These are phyloP conservation scores for Chaetomium olivaceum DNA, from an alignment of 2,329 filamentous ascomycete genomes.

Conservation along the genomic window DNA sequence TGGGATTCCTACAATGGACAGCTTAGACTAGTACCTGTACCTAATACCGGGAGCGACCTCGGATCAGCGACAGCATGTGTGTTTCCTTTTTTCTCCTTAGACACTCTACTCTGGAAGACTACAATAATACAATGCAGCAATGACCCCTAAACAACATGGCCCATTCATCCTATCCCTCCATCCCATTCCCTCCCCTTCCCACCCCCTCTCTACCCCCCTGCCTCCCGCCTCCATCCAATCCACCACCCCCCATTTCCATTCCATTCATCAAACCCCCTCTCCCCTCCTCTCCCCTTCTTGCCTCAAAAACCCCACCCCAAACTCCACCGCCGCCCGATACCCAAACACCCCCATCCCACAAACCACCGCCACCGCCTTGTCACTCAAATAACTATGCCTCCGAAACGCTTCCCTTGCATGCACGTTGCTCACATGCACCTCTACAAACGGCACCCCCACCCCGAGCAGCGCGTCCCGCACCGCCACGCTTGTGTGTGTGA, in stretches of 20 bases:
- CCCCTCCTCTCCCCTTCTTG: conserved; percentile 33
- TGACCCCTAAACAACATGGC: too few relatives aligned
- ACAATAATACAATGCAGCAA: neutral
- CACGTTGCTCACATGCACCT: conserved; percentile 76
- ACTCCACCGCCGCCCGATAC: conserved; percentile 62
- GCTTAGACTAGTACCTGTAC: neutral
- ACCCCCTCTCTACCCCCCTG: too few relatives aligned
- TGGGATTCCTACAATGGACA: neutral
- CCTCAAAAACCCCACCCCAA: conserved; percentile 50
- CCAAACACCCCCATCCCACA: conserved; percentile 66
- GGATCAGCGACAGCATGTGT: neutral
- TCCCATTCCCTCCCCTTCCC: neutral
- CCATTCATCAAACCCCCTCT: neutral
- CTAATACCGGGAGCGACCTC: neutral
- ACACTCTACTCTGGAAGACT: too few relatives aligned
- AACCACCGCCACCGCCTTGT: conserved; percentile 74
- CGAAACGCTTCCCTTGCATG: conserved; percentile 70
- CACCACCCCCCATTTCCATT: neutral
- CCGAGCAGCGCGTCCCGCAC: conserved; percentile 72
- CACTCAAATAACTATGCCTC: conserved; percentile 69
- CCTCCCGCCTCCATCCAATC: neutral
- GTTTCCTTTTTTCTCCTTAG: neutral
- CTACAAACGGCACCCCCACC: conserved; percentile 71
- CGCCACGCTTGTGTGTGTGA: conserved; percentile 75
- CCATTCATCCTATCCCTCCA: neutral